Percentiles rank a stretch among this genome's conserved stretches.
These are phyloP conservation scores for Leersia perrieri DNA, from an alignment of 176 grass and related monocot genomes.

Conservation along the genomic window DNA sequence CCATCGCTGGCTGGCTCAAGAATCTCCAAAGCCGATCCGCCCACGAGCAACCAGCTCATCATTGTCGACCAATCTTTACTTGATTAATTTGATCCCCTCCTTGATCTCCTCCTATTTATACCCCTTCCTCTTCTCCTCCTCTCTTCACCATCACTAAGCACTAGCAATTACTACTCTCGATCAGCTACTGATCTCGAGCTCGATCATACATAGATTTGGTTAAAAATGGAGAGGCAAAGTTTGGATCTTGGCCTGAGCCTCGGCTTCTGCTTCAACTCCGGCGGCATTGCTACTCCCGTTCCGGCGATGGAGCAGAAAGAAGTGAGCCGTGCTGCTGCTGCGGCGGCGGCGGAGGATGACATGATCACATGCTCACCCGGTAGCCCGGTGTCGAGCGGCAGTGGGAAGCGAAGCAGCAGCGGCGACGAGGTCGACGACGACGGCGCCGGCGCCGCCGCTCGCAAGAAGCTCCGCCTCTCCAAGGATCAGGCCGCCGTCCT, in stretches of 20 bases:
- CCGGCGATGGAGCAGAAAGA: constrained; percentile 32
- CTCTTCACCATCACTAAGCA: constrained; percentile 28
- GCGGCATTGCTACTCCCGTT: too few relatives aligned
- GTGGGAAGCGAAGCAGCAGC: constrained; percentile 46
- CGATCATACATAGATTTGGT: neutral
- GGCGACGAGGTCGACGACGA: constrained; percentile 71
- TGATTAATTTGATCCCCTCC: neutral
- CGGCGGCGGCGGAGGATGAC: constrained; percentile 12
- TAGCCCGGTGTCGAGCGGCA: constrained; percentile 67
- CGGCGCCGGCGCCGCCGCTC: constrained; percentile 48
- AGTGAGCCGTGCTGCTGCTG: neutral
- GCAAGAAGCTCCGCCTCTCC: constrained; percentile 86
- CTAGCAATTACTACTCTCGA: too few relatives aligned
- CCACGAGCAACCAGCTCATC: constrained; percentile 74
- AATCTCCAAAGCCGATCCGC: constrained; percentile 42
- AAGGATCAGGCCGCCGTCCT: constrained; percentile 92
- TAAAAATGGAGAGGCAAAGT: neutral
- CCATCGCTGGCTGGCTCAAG: constrained; percentile 9
- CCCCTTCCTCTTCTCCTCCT: constrained; percentile 24
- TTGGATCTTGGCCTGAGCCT: constrained; percentile 63
- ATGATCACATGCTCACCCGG: constrained; percentile 50
- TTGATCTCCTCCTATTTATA: constrained; percentile 48
- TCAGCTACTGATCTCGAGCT: too few relatives aligned
- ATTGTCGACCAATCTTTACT: constrained; percentile 55
- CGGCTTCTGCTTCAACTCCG: constrained; percentile 29